phyloP scores from a whole-genome alignment of 1,284 basidiomycete species.

The Heterobasidion annosum region DNA sequence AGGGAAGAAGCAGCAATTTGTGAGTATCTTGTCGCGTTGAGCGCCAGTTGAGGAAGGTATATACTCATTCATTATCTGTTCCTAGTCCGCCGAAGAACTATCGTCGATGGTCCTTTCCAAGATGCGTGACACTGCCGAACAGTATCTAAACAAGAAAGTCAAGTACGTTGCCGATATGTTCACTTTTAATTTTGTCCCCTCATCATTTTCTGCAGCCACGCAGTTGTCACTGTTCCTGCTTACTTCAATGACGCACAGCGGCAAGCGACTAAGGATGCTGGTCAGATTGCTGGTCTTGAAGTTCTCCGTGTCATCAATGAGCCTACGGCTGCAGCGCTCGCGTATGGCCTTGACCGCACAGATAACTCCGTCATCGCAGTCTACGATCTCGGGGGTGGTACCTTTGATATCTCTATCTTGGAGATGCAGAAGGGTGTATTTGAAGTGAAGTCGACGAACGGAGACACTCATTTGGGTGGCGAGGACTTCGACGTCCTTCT shows the following conservation, averaged over 20 bases:
- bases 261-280: conserved; percentile 97
- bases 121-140: conserved; percentile 94
- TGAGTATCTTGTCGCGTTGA: conserved; percentile 26
- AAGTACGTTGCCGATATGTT: conserved; percentile 52
- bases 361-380: conserved; percentile 90
- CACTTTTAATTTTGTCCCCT: neutral
- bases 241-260: conserved; percentile 99
- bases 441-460: conserved; percentile 99
- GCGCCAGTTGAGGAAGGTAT: conserved; percentile 6
- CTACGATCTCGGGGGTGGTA: conserved; percentile 97
- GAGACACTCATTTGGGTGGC: conserved; percentile 97
- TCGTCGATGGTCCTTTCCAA: conserved; percentile 86
- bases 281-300: conserved; percentile 93
- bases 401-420: conserved; percentile 97
- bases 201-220: conserved; percentile 35
- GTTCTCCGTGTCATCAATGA: conserved; percentile 99
- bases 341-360: conserved; percentile 85
- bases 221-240: conserved; percentile 92
- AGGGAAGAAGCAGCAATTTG: conserved; percentile 58
- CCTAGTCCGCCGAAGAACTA: conserved; percentile 70
- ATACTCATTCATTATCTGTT: neutral
- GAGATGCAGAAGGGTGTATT: conserved; percentile 99
- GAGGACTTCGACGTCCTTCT: conserved; percentile 96
- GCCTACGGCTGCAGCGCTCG: conserved; percentile 95
- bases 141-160: conserved; percentile 88